phyloP scores from a whole-genome alignment of 306 rosid species.

The Abrus precatorius region DNA sequence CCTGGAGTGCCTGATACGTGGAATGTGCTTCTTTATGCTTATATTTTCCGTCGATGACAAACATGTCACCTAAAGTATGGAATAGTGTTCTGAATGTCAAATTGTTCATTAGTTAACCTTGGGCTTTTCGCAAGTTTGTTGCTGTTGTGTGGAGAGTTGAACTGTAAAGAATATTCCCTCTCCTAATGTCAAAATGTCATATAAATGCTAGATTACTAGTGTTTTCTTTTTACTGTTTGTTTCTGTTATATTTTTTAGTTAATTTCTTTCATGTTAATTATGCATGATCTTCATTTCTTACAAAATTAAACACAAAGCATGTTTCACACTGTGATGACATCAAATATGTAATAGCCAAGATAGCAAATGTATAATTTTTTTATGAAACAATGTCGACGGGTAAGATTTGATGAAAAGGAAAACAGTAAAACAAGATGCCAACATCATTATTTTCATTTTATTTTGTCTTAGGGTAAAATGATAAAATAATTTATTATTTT shows the following conservation, averaged over 20 bases:
- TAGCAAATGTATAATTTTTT: neutral
- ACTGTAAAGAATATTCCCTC: slow-evolving; percentile 37
- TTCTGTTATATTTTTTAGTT: neutral
- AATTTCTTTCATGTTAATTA: neutral
- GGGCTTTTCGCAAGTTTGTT: neutral
- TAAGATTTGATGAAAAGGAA: too few relatives aligned
- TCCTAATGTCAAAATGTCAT: slow-evolving; percentile 41
- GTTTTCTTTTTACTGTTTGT: neutral
- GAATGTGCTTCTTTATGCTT: slow-evolving; percentile 82
- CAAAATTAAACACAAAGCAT: neutral
- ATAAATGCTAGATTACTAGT: neutral
- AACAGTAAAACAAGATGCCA: too few relatives aligned
- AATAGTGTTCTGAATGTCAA: neutral
- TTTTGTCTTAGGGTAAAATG: too few relatives aligned
- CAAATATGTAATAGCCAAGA: neutral
- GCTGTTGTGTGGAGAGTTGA: slow-evolving; percentile 13
- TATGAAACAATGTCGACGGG: too few relatives aligned
- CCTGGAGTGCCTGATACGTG: slow-evolving; percentile 93
- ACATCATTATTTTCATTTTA: neutral
- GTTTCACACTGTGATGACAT: neutral
- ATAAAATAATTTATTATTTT: too few relatives aligned
- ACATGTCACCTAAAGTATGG: neutral
- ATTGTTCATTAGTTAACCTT: neutral
- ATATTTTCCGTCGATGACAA: slow-evolving; percentile 58
- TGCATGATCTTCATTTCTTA: neutral